Base-by-base conservation (phyloP, 352 stramenopile genomes). In the Phytophthora sojae region DNA sequence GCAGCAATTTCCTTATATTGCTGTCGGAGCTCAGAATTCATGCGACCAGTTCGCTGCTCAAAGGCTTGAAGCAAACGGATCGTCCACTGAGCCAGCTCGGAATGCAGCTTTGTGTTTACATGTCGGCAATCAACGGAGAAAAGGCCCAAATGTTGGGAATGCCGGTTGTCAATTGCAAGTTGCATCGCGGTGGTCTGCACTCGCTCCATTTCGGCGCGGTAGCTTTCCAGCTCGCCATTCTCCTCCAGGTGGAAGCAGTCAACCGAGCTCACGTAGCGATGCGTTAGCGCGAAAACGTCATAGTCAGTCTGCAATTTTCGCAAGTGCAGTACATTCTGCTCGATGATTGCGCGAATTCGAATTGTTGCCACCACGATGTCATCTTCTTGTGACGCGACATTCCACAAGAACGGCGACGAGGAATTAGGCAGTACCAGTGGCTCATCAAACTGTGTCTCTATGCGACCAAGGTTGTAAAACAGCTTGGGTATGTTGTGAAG, bases 1-100 rank as follows among this genome's bases (percentile, higher is more conserved):
- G 74, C 81, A 6, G 85, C 86, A 11, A 93, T 83, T 21, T 94
- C 85, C 45, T 95, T 94, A 65, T 93, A 95, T 35, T 89, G 73
- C 7, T 91, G 79, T 0, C 85, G 76, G 30, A 93, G 67, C n/a
- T 88, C 80, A 0, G 72, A 56, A 32, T 91, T 93, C 51, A 84
- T 74, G 0, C 63, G 68, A 1, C 79, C 57, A 1, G 85, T 93
- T 35, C 73, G 44, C 8, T 89, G 75, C 17, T 89, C 75, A 73
- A 93, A 95, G 0, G 67, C 72, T 29, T 66, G 45, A 0, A 93
- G 67, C 3, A 93, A 66, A 5, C 49, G 55, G 9, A 79, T 69
- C 0, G 64, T 77, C 81, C 85, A 94, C 8, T 73, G 62, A 0
- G 60, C 70, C 4, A 90, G 75, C 0, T 74, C 77, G 1, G 67